phyloP scores from a whole-genome alignment of 2,329 filamentous ascomycete species.

The Exophiala xenobiotica region DNA sequence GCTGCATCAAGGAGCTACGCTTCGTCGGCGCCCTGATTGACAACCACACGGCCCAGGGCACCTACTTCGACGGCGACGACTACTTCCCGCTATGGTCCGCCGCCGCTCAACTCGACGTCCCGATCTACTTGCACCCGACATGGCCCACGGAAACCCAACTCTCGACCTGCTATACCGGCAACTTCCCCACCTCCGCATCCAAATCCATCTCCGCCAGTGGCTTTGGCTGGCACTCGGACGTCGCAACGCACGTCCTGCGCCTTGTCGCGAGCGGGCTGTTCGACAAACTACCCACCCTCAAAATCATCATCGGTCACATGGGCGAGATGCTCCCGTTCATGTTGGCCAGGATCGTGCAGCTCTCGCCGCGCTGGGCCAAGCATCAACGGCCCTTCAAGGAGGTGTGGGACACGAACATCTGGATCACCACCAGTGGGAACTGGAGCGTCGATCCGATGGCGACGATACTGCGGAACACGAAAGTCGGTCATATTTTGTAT shows the following conservation, averaged over 20 bases:
- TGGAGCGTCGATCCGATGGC: conserved; percentile 52
- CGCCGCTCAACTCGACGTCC: conserved; percentile 49
- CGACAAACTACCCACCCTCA: conserved; percentile 54
- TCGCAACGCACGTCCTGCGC: conserved; percentile 38
- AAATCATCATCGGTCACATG: conserved; percentile 57
- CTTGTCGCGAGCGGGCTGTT: conserved; percentile 57
- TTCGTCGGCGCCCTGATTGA: conserved; percentile 53
- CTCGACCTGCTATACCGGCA: conserved; percentile 41
- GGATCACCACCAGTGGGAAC: conserved; percentile 57
- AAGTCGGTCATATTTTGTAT: conserved; percentile 52
- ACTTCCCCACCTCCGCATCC: conserved; percentile 6
- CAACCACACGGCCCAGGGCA: conserved; percentile 34
- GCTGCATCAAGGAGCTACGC: conserved; percentile 43
- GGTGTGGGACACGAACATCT: conserved; percentile 58
- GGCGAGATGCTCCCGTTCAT: conserved; percentile 56
- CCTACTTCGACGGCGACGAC: conserved; percentile 45
- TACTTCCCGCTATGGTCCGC: conserved; percentile 46
- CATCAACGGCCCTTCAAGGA: conserved; percentile 42
- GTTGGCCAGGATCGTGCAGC: conserved; percentile 36
- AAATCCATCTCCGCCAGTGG: conserved; percentile 15
- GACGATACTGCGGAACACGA: conserved; percentile 36
- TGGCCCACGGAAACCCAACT: conserved; percentile 41
- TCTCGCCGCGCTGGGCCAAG: conserved; percentile 20
- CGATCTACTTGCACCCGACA: conserved; percentile 54
- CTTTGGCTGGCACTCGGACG: conserved; percentile 40